phyloP scores from a whole-genome alignment of 2,329 filamentous ascomycete genomes.

The Pseudogymnoascus verrucosus region DNA sequence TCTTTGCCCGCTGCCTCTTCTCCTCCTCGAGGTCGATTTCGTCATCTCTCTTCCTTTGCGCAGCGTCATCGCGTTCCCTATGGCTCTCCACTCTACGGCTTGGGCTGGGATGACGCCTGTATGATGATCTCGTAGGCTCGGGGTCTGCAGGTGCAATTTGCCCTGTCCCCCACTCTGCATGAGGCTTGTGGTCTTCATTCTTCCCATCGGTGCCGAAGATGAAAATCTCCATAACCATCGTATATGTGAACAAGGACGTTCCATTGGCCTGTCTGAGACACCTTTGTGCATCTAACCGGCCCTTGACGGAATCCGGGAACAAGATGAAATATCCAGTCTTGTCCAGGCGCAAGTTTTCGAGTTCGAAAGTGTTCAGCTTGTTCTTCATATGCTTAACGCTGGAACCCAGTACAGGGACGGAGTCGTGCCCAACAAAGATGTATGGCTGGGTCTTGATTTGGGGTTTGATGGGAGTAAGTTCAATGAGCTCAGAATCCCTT shows the following conservation, averaged over 20 bases:
- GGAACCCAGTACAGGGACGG: constrained; percentile 76
- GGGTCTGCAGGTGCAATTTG: background rate
- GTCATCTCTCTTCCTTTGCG: constrained; percentile 61
- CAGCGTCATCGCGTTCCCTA: constrained; percentile 55
- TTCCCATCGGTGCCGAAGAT: constrained; percentile 21
- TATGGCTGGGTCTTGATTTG: constrained; percentile 76
- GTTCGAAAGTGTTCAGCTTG: constrained; percentile 72
- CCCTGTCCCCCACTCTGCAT: background rate
- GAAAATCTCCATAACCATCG: constrained; percentile 83
- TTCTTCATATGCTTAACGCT: constrained; percentile 89
- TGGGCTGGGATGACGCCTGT: background rate
- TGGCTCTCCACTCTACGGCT: constrained; percentile 27
- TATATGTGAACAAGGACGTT: constrained; percentile 82
- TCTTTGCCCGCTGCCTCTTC: constrained; percentile 75
- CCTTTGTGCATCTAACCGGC: constrained; percentile 71
- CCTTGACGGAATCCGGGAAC: constrained; percentile 72
- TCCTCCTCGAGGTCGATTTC: constrained; percentile 82
- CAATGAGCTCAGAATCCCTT: constrained; percentile 33
- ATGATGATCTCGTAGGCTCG: background rate
- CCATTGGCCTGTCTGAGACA: constrained; percentile 75
- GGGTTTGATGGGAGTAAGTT: constrained; percentile 51
- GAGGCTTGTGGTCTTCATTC: background rate
- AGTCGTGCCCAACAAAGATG: constrained; percentile 78
- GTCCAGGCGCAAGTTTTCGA: constrained; percentile 77
- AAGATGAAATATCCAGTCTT: constrained; percentile 82